These are phyloP conservation scores for Dendrothele bispora DNA, from an alignment of 768 basidiomycete genomes.

Conservation along the genomic window DNA sequence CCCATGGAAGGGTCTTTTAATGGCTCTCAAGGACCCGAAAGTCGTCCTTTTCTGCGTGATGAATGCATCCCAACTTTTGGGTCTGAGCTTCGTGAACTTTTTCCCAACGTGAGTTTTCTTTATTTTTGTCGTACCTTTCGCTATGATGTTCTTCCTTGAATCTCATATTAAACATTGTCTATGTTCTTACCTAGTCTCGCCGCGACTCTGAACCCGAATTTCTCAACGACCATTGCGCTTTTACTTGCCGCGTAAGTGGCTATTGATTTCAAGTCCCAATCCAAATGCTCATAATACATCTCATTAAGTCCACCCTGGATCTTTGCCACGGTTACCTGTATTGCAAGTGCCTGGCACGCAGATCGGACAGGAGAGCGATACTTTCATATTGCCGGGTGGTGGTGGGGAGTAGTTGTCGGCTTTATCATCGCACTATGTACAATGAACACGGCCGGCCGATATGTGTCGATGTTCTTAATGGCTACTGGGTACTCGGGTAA, in stretches of 20 bases:
- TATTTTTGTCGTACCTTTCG: not conserved
- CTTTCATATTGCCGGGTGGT: conserved; percentile 38
- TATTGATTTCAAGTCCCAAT: not conserved
- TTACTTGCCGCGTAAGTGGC: conserved; percentile 7
- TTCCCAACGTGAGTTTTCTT: conserved; percentile 45
- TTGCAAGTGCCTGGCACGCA: conserved; percentile 17
- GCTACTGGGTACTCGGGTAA: conserved; percentile 40
- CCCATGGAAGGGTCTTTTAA: conserved; percentile 47
- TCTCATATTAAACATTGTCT: not conserved
- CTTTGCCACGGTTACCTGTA: conserved; percentile 4
- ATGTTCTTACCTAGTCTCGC: no score
- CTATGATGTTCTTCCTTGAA: not conserved
- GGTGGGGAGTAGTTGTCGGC: conserved; percentile 44
- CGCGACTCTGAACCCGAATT: conserved; percentile 5
- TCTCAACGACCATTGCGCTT: conserved; percentile 5
- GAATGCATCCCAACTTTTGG: conserved; percentile 48
- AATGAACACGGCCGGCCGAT: conserved; percentile 36
- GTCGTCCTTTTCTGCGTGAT: conserved; percentile 55
- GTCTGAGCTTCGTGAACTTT: conserved; percentile 62
- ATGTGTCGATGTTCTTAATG: conserved; percentile 49
- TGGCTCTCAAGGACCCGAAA: conserved; percentile 58
- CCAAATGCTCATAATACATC: not conserved
- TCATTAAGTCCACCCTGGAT: conserved; percentile 8
- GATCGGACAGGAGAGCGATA: conserved; percentile 47
- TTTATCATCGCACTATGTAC: conserved; percentile 47